Evolutionary conservation across 2,329 filamentous ascomycete species (phyloP), one percentile per base, ranked within the genome.

Genomic region (Monilinia laxa): DNA sequence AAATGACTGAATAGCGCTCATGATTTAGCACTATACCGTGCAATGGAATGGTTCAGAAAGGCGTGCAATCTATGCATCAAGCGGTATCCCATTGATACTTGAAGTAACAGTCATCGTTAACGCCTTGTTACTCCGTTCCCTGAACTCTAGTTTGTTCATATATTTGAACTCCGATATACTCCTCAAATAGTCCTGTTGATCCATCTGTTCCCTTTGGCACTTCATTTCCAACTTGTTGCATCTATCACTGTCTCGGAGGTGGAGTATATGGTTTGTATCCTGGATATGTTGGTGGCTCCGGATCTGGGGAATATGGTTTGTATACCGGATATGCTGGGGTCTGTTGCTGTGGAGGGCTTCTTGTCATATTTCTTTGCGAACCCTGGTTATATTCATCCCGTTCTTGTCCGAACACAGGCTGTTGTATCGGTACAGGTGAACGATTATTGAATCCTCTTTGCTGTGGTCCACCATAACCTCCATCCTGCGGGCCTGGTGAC

Each of bases 401-500:
- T 51, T 28, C 57, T 35, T 49, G 57, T 25, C 28, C 57, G 23
- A 23, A 51, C 20, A 35, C 5, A 12, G 57, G 11, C 28, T 58
- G 56, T 31, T 60, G 57, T 23, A 23, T 45, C 10, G 42, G 54
- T n/a, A 18, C 53, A 6, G 55, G 63, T 12, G 55, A 60, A 25
- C 5, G 20, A 60, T 38, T 51, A 25, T 60, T 23, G 11, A 60
- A 60, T 12, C 28, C 28, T 18, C 40, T 65, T 52, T 65, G 49
- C 4, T 60, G 54, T n/a, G 18, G n/a, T 28, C 38, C 38, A 45
- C 38, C 38, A 45, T 55, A 28, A 64, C 14, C 28, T 16, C 18
- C 47, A n/a, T 68, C 67, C 2, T 69, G 54, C 20, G 71, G 70
- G 12, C 72, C 71, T n/a, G 73, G 74, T 49, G 68, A 70, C 55